phyloP scores from a whole-genome alignment of 148 eudicot genomes.

The Diospyros kaki region DNA sequence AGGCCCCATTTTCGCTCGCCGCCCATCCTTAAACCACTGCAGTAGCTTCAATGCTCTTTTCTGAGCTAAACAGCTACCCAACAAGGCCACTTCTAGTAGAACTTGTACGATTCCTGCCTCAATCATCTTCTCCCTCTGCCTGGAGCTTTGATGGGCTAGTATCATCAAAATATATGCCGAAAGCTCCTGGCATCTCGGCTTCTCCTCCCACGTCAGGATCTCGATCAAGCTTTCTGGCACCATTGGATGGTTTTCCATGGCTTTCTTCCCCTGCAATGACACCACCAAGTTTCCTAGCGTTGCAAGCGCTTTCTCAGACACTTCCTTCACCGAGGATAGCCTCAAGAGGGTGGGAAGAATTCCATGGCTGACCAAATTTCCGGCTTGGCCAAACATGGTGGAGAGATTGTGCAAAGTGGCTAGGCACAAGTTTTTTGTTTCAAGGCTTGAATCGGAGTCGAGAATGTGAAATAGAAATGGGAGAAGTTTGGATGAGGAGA shows the following conservation, averaged over 20 bases:
- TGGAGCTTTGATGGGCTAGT: conserved; percentile 65
- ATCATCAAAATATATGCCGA: conserved; percentile 76
- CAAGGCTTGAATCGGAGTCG: conserved; percentile 38
- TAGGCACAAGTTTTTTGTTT: conserved; percentile 47
- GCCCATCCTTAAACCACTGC: conserved; percentile 82
- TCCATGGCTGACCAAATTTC: conserved; percentile 35
- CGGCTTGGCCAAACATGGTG: conserved; percentile 45
- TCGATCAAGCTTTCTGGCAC: conserved; percentile 70
- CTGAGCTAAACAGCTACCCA: conserved; percentile 85
- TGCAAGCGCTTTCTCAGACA: conserved; percentile 67
- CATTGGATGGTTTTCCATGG: conserved; percentile 44
- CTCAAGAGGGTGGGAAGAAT: conserved; percentile 38
- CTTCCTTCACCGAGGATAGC: conserved; percentile 37
- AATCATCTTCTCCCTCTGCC: conserved; percentile 62
- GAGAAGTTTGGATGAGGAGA: conserved; percentile 39
- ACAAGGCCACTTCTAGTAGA: conserved; percentile 69
- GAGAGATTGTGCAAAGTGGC: conserved; percentile 65
- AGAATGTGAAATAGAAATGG: conserved; percentile 43
- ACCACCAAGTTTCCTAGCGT: conserved; percentile 71
- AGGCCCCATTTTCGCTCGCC: conserved; percentile 48
- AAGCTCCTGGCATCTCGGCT: conserved; percentile 64
- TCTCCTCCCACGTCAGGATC: conserved; percentile 71
- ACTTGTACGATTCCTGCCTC: conserved; percentile 60
- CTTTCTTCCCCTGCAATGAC: conserved; percentile 57
- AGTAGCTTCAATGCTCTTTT: conserved; percentile 71